A percentile compares a stretch with the other conserved stretches of the same genome.
Evolutionary conservation across 176 grass and related monocot species (phyloP).

Genomic region (Paspalum vaginatum): DNA sequence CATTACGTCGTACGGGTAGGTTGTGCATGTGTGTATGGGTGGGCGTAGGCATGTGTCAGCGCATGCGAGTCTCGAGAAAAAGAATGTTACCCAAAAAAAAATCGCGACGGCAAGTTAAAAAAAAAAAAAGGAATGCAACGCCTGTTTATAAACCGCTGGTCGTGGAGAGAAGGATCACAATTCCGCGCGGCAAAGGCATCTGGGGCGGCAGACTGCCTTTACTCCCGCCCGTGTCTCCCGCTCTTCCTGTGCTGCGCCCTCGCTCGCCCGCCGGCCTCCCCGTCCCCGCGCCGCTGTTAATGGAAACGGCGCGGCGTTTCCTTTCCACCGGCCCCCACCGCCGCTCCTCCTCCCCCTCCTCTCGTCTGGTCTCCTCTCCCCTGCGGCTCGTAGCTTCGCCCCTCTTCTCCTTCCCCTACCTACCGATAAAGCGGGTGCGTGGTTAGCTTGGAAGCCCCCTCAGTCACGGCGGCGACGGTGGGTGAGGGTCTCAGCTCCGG

Average conservation of each 20-base stretch:
- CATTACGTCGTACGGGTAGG: too few species aligned
- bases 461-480: too few species aligned
- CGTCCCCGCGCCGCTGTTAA: slow-evolving; percentile 24
- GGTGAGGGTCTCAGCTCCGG: too few species aligned
- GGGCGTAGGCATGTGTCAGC: too few species aligned
- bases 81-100: too few species aligned
- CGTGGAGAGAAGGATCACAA: not conserved
- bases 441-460: not conserved
- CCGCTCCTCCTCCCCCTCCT: not conserved
- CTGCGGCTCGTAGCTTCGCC: not conserved
- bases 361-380: not conserved
- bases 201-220: not conserved
- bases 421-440: not conserved
- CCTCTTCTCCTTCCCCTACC: not conserved
- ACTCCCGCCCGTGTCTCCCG: slow-evolving; percentile 18
- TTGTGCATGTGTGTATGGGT: too few species aligned
- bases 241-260: not conserved
- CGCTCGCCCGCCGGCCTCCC: not conserved
- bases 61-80: too few species aligned
- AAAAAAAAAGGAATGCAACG: not conserved
- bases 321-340: too few species aligned
- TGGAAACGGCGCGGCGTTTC: slow-evolving; percentile 30
- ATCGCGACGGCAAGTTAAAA: too few species aligned
- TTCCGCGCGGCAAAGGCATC: not conserved
- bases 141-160: not conserved